Evolutionary conservation across 495 filamentous ascomycete genomes (phyloP).

Genomic region (Penicillium ucsense): DNA sequence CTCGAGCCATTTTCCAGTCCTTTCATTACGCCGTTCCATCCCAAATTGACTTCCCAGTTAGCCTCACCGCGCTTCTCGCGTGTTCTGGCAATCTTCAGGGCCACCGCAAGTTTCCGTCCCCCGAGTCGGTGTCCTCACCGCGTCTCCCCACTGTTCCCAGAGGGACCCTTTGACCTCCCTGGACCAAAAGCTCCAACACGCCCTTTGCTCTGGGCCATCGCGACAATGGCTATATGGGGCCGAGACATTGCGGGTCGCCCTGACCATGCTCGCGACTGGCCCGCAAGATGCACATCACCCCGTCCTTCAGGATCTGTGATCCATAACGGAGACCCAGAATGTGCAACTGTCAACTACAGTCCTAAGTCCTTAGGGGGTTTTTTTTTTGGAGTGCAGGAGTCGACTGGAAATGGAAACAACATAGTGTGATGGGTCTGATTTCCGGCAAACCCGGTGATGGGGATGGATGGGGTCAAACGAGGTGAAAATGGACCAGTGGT

Average conservation of each 20-base stretch:
- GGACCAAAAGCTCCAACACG: too few relatives aligned
- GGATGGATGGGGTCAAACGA: not conserved
- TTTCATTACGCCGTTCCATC: too few relatives aligned
- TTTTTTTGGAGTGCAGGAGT: too few relatives aligned
- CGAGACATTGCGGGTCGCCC: constrained; percentile 4
- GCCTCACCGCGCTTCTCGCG: too few relatives aligned
- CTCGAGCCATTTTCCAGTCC: too few relatives aligned
- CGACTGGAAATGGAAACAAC: not conserved
- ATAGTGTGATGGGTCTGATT: constrained; percentile 11
- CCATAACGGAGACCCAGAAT: too few relatives aligned
- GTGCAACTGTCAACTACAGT: too few relatives aligned
- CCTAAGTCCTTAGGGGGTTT: too few relatives aligned
- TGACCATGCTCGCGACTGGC: not conserved
- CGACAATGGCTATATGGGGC: not conserved
- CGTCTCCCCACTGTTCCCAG: constrained; percentile 3
- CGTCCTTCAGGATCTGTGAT: not conserved
- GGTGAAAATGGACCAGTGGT: not conserved
- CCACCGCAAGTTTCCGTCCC: too few relatives aligned
- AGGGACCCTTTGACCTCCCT: not conserved
- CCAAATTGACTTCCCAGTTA: too few relatives aligned
- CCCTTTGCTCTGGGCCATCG: too few relatives aligned
- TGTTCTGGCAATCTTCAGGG: too few relatives aligned
- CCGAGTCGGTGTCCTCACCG: not conserved
- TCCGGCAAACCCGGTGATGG: constrained; percentile 12
- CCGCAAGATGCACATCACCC: not conserved